Evolutionary conservation across 768 basidiomycete species (phyloP).

Genomic region (Myochromella boudieri): DNA sequence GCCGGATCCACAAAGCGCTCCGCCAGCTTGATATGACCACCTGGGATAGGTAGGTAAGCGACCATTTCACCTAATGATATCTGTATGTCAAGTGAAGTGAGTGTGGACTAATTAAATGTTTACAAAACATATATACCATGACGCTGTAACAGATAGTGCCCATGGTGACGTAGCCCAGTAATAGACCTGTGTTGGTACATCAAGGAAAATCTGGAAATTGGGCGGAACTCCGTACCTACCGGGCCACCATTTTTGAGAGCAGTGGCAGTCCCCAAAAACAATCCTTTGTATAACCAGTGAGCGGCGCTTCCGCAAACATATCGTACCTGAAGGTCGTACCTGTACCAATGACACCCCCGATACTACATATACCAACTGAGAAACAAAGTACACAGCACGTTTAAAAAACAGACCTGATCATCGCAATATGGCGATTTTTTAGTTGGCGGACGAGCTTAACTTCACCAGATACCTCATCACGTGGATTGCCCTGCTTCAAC

Average conservation of each 20-base stretch:
- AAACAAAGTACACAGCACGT: neutral
- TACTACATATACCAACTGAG: conserved; percentile 33
- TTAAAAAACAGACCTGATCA: conserved; percentile 56
- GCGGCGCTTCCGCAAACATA: neutral
- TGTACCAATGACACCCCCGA: conserved; percentile 61
- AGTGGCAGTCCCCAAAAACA: conserved; percentile 63
- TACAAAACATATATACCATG: conserved; percentile 52
- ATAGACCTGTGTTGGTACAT: conserved; percentile 41
- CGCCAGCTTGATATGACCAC: conserved; percentile 78
- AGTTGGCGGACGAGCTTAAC: conserved; percentile 55
- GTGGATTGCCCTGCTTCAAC: conserved; percentile 10
- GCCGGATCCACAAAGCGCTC: conserved; percentile 82
- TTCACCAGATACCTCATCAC: conserved; percentile 15
- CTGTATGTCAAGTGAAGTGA: conserved; percentile 30
- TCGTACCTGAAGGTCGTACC: conserved; percentile 39
- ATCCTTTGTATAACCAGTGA: conserved; percentile 15
- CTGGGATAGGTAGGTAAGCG: conserved; percentile 74
- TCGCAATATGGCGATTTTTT: conserved; percentile 78
- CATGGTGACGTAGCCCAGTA: conserved; percentile 68
- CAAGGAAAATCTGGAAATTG: neutral
- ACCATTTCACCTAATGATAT: conserved; percentile 76
- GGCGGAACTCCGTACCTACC: conserved; percentile 49
- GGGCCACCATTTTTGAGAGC: conserved; percentile 61
- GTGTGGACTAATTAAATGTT: neutral
- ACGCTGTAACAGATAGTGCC: conserved; percentile 70